Percentiles rank a stretch among this genome's conserved stretches.
phyloP scores from a whole-genome alignment of 2,329 filamentous ascomycete genomes.

The Aureobasidium sp. region DNA sequence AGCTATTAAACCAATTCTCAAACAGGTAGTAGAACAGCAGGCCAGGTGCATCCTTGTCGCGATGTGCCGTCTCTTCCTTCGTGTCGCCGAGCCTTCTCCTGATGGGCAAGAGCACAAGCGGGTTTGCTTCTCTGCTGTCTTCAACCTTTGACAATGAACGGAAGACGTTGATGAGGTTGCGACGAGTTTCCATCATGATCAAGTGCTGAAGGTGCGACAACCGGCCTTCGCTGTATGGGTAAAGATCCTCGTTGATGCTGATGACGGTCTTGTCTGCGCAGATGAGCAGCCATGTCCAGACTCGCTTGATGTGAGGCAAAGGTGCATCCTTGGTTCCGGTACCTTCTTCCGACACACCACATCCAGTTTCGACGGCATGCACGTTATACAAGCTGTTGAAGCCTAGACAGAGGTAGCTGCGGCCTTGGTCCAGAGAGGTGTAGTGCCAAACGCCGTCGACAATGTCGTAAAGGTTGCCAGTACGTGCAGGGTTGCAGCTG shows the following conservation, averaged over 20 bases:
- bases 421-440: conserved; percentile 61
- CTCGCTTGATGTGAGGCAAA: conserved; percentile 41
- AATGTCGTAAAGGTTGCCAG: conserved; percentile 46
- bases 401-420: conserved; percentile 60
- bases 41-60: conserved; percentile 46
- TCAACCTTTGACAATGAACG: conserved; percentile 48
- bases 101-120: conserved; percentile 36
- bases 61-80: conserved; percentile 38
- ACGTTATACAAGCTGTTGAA: conserved; percentile 59
- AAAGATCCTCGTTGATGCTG: conserved; percentile 56
- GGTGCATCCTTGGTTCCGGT: conserved; percentile 5
- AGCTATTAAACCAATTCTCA: conserved; percentile 55
- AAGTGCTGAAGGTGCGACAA: conserved; percentile 34
- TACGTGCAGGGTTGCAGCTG: conserved; percentile 23
- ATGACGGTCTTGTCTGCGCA: conserved; percentile 63
- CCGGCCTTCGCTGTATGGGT: conserved; percentile 26
- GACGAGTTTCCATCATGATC: conserved; percentile 43
- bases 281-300: conserved; percentile 65
- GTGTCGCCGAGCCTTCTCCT: conserved; percentile 36
- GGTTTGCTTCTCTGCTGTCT: conserved; percentile 26
- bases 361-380: conserved; percentile 26
- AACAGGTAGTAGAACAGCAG: conserved; percentile 59
- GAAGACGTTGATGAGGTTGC: conserved; percentile 54
- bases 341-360: conserved; percentile 21
- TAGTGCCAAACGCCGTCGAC: conserved; percentile 68